phyloP scores from a whole-genome alignment of 495 filamentous ascomycete species.

The Aspergillus affinis region DNA sequence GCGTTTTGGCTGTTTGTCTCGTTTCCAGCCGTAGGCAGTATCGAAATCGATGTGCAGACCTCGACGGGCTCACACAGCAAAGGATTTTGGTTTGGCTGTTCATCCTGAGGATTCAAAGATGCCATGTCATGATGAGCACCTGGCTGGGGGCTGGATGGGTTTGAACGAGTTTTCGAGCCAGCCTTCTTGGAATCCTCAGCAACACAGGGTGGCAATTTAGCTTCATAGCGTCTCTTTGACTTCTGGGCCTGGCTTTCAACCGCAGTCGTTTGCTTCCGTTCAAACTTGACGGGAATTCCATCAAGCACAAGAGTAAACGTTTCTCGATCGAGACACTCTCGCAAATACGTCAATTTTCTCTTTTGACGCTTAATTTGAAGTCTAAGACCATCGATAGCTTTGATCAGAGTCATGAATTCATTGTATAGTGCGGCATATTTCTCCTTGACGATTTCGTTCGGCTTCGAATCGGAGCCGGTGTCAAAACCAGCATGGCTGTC shows the following conservation, averaged over 20 bases:
- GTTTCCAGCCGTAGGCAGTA: background rate
- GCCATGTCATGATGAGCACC: background rate
- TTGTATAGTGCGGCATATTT: slow-evolving; percentile 39
- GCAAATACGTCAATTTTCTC: slow-evolving; percentile 36
- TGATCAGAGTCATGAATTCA: slow-evolving; percentile 25
- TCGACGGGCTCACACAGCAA: background rate
- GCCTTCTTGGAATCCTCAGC: background rate
- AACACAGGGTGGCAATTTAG: background rate
- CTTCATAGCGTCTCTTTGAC: background rate
- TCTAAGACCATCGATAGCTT: slow-evolving; percentile 31
- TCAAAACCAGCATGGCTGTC: background rate
- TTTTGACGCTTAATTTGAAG: slow-evolving; percentile 36
- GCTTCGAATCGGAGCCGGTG: slow-evolving; percentile 4
- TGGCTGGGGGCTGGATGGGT: background rate
- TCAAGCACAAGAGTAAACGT: slow-evolving; percentile 32
- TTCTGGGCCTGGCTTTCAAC: background rate
- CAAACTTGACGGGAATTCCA: slow-evolving; percentile 27
- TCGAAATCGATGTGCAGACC: background rate
- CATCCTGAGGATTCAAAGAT: background rate
- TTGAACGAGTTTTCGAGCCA: background rate
- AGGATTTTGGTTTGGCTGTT: background rate
- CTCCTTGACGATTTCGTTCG: slow-evolving; percentile 16
- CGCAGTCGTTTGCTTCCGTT: slow-evolving; percentile 19
- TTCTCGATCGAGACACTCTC: slow-evolving; percentile 28
- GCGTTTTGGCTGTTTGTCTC: background rate